Base-by-base conservation (phyloP, 129 eudicot species). In the Lactuca saligna region DNA sequence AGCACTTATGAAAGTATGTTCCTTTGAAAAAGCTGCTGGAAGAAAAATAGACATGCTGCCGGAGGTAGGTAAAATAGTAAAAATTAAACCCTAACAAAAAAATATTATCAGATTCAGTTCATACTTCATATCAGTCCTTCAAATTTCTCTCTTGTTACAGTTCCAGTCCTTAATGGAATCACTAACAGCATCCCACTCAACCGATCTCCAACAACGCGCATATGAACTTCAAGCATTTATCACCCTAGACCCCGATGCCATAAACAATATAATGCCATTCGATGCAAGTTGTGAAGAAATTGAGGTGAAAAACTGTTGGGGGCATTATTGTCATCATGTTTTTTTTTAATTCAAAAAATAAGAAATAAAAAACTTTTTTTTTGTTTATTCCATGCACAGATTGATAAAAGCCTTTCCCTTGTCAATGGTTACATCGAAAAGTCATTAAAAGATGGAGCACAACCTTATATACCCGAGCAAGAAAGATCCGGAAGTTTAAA, bases 121-220 rank as follows among this genome's bases (percentile, higher is more conserved):
- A n/a, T n/a, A n/a, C n/a, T n/a, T n/a, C 44, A 46, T 46, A 2
- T 46, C 15, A 46, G 51, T 10, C 51, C 51, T 12, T 3, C 4
- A 46, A 46, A 3, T 46, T 46, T 46, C 51, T 46, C n/a, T 10
- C 11, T 59, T 63, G 56, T 66, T 81, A 69, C 87, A 92, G 98
- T 88, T 91, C 70, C 97, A 93, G 59, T 86, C 99, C 5, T 76
- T 93, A 74, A 85, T 89, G 3, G 99, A 93, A 70, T 95, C 85
- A 33, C 49, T 89, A 54, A 87, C 82, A 58, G 99, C 97, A 56
- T 93, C 99, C 17, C 87, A 85, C 75, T 93, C 99, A 78, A 83
- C 99, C n/a, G 99, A 93, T 82, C 84, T 93, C 62, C 99, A 93
- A 81, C 99, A 93, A 82, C 99, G 99, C 54, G 99, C 97, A 10